phyloP scores from a whole-genome alignment of 768 basidiomycete species.

The Sarcodon sp. region DNA sequence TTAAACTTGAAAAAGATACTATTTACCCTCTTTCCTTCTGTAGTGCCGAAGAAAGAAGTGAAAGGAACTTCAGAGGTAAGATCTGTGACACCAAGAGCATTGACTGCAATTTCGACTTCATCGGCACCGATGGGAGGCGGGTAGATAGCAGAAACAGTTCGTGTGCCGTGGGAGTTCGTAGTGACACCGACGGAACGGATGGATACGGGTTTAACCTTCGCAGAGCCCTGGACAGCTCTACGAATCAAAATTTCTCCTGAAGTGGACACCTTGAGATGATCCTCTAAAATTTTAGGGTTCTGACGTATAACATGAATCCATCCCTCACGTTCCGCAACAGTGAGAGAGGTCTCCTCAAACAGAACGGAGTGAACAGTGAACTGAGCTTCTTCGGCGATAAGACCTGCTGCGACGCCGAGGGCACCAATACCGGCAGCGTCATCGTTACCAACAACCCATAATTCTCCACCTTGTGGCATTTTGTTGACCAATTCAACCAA shows the following conservation, averaged over 20 bases:
- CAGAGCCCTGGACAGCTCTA: constrained; percentile 14
- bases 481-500: constrained; percentile 14
- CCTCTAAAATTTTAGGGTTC: constrained; percentile 14
- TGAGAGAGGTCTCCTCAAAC: constrained; percentile 16
- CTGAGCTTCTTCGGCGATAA: constrained; percentile 17
- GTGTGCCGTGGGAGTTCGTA: background rate
- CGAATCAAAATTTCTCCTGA: constrained; percentile 16
- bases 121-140: constrained; percentile 1
- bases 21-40: background rate
- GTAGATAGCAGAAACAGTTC: background rate
- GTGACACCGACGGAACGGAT: background rate
- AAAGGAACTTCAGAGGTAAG: background rate
- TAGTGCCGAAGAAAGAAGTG: background rate
- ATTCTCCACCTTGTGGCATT: constrained; percentile 13
- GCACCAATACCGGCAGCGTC: constrained; percentile 18
- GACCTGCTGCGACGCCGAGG: constrained; percentile 15
- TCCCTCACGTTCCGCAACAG: constrained; percentile 11
- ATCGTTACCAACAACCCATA: constrained; percentile 18
- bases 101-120: constrained; percentile 3
- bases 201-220: constrained; percentile 6
- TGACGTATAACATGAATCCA: constrained; percentile 13
- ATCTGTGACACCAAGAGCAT: background rate
- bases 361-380: constrained; percentile 16
- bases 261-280: constrained; percentile 16
- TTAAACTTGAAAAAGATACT: too few relatives aligned